Evolutionary conservation across 2,329 filamentous ascomycete genomes (phyloP).

Genomic region (Rhinocladiella similis): DNA sequence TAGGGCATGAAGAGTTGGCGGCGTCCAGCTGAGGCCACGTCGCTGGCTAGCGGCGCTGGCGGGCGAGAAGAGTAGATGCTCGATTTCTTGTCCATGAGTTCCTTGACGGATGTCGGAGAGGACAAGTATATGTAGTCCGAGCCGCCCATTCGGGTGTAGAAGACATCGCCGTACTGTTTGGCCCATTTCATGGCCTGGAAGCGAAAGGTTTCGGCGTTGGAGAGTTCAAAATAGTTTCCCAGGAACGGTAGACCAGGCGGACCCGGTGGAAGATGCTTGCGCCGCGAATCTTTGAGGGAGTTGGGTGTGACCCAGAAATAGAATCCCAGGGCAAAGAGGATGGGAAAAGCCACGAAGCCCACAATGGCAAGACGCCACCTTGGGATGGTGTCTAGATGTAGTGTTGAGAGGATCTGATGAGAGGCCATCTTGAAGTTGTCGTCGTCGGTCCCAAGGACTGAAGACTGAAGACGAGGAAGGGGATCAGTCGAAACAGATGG

Average conservation of each 20-base stretch:
- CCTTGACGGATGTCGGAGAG: conserved; percentile 52
- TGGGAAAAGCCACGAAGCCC: conserved; percentile 37
- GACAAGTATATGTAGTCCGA: conserved; percentile 44
- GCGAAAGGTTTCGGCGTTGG: conserved; percentile 31
- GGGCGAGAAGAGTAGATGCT: conserved; percentile 42
- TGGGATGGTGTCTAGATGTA: conserved; percentile 17
- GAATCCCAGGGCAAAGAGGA: conserved; percentile 15
- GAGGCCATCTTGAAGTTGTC: background rate
- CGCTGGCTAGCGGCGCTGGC: conserved; percentile 28
- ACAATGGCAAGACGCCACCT: conserved; percentile 33
- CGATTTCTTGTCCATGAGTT: conserved; percentile 50
- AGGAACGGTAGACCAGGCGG: conserved; percentile 22
- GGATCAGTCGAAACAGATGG: background rate
- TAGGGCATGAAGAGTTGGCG: conserved; percentile 52
- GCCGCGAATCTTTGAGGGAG: conserved; percentile 28
- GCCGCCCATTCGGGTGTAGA: conserved; percentile 35
- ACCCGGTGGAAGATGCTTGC: conserved; percentile 21
- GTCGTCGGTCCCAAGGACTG: background rate
- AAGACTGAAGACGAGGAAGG: background rate
- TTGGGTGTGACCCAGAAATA: conserved; percentile 23
- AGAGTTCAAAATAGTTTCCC: conserved; percentile 22
- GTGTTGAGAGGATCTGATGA: conserved; percentile 7
- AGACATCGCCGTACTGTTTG: conserved; percentile 37
- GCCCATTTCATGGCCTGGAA: conserved; percentile 36
- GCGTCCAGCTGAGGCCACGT: conserved; percentile 37